Conservation (phyloP, 2,329 filamentous ascomycete genomes). For the Hymenoscyphus albidus region DNA sequence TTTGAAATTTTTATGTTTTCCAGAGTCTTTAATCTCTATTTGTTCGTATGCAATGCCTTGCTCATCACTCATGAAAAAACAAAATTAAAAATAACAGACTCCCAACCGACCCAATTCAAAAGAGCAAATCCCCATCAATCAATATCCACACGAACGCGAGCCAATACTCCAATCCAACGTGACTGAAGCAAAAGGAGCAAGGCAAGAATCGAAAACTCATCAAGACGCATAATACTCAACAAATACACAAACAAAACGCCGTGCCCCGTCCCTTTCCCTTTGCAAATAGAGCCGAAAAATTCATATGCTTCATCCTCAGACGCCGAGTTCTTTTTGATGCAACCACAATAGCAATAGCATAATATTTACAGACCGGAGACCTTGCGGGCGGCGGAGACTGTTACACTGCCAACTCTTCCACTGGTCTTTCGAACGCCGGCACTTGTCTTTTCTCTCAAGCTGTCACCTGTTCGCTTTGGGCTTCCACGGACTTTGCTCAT, state of each 20-base stretch:
- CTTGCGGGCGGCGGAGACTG: conserved; percentile 32
- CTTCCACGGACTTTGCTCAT: conserved; percentile 60
- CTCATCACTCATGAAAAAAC: conserved; percentile 20
- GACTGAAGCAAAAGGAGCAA: background rate
- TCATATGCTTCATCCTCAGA: conserved; percentile 18
- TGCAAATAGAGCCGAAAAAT: background rate
- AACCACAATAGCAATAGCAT: conserved; percentile 28
- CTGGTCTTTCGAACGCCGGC: conserved; percentile 61
- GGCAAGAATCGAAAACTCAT: background rate
- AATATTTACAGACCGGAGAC: conserved; percentile 33
- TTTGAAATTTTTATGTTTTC: conserved; percentile 15
- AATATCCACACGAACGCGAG: conserved; percentile 6
- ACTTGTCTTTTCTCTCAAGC: conserved; percentile 49
- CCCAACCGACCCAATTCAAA: conserved; percentile 9
- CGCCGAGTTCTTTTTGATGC: conserved; percentile 25
- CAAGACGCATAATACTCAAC: conserved; percentile 11
- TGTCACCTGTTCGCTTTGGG: conserved; percentile 51
- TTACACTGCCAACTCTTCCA: conserved; percentile 59
- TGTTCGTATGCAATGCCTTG: conserved; percentile 17
- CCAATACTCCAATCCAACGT: conserved; percentile 6
- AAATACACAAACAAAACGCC: conserved; percentile 11
- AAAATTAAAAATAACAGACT: conserved; percentile 11
- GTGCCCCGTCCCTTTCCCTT: conserved; percentile 2
- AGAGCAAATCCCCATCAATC: conserved; percentile 2
- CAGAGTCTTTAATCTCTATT: conserved; percentile 8